A percentile compares a stretch with the other conserved stretches of the same genome.
These are phyloP conservation scores for Ballota nigra DNA, from an alignment of 257 asterid genomes.

Conservation along the genomic window DNA sequence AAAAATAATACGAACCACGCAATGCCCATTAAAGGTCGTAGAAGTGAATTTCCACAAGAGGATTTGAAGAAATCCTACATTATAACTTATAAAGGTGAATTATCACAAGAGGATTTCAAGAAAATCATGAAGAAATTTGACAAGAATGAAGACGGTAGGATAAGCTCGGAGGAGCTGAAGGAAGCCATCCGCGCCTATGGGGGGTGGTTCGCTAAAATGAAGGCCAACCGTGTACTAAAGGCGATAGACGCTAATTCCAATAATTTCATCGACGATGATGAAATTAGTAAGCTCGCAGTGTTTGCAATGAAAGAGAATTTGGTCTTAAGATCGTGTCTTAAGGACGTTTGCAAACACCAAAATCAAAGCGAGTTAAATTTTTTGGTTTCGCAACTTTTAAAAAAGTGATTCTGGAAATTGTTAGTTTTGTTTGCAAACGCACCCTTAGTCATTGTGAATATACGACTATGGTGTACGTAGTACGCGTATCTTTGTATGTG, in stretches of 20 bases:
- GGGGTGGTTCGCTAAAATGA: conserved; percentile 28
- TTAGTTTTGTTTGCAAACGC: too few relatives aligned
- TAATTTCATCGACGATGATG: conserved; percentile 38
- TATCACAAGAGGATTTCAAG: conserved; percentile 42
- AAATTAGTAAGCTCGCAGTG: conserved; percentile 27
- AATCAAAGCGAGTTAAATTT: too few relatives aligned
- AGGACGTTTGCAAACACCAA: too few relatives aligned
- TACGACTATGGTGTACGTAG: too few relatives aligned
- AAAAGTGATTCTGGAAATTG: too few relatives aligned
- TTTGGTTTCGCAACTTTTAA: too few relatives aligned
- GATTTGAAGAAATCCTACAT: conserved; percentile 49
- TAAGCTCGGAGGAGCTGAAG: conserved; percentile 36
- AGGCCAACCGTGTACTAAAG: conserved; percentile 27
- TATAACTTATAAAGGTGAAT: conserved; percentile 22
- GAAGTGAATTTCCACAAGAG: conserved; percentile 27
- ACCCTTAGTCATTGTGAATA: too few relatives aligned
- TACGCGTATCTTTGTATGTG: too few relatives aligned
- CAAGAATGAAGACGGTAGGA: conserved; percentile 21
- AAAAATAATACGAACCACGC: too few relatives aligned
- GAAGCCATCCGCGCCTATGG: conserved; percentile 32
- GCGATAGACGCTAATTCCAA: conserved; percentile 26
- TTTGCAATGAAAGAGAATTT: conserved; percentile 29
- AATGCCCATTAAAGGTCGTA: conserved; percentile 12
- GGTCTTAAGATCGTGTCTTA: not conserved
- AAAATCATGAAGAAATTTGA: conserved; percentile 41